Evolutionary conservation across 164 flowering plant genomes (phyloP).

Genomic region (Buxus sempervirens): DNA sequence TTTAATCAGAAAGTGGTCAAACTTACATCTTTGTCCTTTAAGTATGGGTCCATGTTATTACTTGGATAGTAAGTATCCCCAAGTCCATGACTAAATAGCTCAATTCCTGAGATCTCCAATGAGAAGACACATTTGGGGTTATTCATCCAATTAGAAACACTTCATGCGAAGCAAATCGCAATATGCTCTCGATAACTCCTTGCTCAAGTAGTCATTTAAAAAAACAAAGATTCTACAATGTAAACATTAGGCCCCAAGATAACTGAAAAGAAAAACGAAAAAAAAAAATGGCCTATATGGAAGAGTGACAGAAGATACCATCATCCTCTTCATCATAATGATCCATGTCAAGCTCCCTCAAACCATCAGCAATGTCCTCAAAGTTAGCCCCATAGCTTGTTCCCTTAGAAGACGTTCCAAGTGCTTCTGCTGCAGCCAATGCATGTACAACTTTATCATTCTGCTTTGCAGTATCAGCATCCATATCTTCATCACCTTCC

Average conservation of each 20-base stretch:
- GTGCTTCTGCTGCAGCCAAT: conserved; percentile 61
- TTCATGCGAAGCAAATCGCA: background rate
- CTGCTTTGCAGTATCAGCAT: conserved; percentile 33
- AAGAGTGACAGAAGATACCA: conserved; percentile 38
- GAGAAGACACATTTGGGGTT: conserved; percentile 2
- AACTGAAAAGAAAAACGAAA: background rate
- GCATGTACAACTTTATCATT: conserved; percentile 54
- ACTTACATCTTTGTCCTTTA: conserved; percentile 68
- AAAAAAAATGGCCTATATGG: background rate
- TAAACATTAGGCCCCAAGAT: background rate
- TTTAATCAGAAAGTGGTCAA: conserved; percentile 1
- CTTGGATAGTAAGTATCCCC: conserved; percentile 73
- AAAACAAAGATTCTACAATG: background rate
- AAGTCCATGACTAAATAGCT: conserved; percentile 54
- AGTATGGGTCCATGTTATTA: conserved; percentile 83
- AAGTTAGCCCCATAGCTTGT: conserved; percentile 22
- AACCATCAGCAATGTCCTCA: conserved; percentile 53
- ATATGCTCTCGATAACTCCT: background rate
- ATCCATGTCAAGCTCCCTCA: conserved; percentile 86
- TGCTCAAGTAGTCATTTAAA: background rate
- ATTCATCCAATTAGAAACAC: background rate
- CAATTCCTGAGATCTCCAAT: conserved; percentile 45
- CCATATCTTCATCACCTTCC: conserved; percentile 47
- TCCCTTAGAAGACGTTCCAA: conserved; percentile 44
- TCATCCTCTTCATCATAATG: conserved; percentile 89